A percentile compares a stretch with the other conserved stretches of the same genome.
Evolutionary conservation across 2,329 filamentous ascomycete species (phyloP).

Genomic region (Ophiosphaerella herpotricha): DNA sequence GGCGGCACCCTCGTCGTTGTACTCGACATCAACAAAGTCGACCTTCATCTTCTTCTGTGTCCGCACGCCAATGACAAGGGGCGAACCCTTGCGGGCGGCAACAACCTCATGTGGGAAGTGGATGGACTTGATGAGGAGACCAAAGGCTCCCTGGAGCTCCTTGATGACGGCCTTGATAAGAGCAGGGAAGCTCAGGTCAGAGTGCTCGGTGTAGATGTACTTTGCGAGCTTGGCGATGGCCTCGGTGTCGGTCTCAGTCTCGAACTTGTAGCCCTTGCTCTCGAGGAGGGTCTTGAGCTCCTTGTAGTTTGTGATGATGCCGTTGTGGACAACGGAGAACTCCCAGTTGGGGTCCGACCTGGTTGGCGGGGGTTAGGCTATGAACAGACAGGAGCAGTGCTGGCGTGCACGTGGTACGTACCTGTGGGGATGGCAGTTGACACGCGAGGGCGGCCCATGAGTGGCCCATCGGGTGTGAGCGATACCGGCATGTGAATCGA

Average conservation of each 20-base stretch:
- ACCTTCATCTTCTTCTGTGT: constrained; percentile 99
- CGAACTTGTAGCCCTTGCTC: constrained; percentile 96
- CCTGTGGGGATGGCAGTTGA: constrained; percentile 99
- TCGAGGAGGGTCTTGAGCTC: constrained; percentile 92
- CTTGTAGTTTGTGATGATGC: constrained; percentile 99
- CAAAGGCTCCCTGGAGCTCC: constrained; percentile 97
- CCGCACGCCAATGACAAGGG: constrained; percentile 94
- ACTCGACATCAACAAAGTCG: constrained; percentile 99
- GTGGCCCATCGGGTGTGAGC: constrained; percentile 99
- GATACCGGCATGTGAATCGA: constrained; percentile 98
- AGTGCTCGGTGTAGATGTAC: constrained; percentile 95
- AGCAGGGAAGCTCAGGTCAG: constrained; percentile 92
- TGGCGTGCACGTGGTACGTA: constrained; percentile 53
- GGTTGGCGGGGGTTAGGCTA: constrained; percentile 22
- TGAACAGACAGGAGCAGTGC: neutral
- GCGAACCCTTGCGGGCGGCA: constrained; percentile 97
- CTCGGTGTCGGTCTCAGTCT: constrained; percentile 99
- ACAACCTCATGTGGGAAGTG: constrained; percentile 98
- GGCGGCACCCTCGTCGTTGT: constrained; percentile 75
- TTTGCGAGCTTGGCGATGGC: constrained; percentile 99
- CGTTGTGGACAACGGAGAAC: constrained; percentile 97
- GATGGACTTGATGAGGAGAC: constrained; percentile 95
- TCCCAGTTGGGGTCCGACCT: constrained; percentile 95
- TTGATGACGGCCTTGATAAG: constrained; percentile 97
- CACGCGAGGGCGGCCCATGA: constrained; percentile 87